Evolutionary conservation across 2,329 filamentous ascomycete genomes (phyloP), one percentile per base, ranked within the genome.

Genomic region (Aciculosporium take): DNA sequence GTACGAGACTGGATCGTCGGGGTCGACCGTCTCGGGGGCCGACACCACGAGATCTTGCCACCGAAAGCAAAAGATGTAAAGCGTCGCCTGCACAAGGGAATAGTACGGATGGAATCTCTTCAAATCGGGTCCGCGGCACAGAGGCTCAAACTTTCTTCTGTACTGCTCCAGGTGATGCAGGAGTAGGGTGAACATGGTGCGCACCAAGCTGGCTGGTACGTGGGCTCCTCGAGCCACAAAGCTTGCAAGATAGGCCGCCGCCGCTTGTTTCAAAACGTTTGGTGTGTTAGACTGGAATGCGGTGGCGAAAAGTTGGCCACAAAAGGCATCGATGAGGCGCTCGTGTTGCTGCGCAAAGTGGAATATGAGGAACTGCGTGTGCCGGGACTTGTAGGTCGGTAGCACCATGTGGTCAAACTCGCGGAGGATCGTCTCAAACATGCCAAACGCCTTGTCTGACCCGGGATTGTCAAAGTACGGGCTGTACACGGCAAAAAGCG

Each of bases 1-100:
- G 49, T 75, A 79, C 1, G 72, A 74, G 1, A 69, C 64, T 9
- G 68, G 65, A 45, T 81, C 76, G 44, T 75, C 81, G 47, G 66
- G 74, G 61, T 75, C 82, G 43, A 74, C 72, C 46, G 63, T 67
- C 45, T 78, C 70, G 1, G 74, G 67, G 3, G 72, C 73, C 2
- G 74, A 71, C 17, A 74, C 67, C 42, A 85, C 81, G 36, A 98
- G 69, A 54, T 96, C 89, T 46, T 86, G 81, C 91, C 91, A 98
- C 42, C 91, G 80, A 68, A 98, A 98, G 67, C 91, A 98, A 56
- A 94, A 95, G 45, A 94, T 89, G 65, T 95, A 95, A 20, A 95
- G 73, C 3, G 93, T 69, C 1, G 87, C 87, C 60, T 95, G 88
- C n/a, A 83, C 78, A 37, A 87, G 77, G 15, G 84, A 79, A 59